These are phyloP conservation scores for Colletotrichum gloeosporioides DNA, from an alignment of 2,329 filamentous ascomycete genomes.

Conservation along the genomic window DNA sequence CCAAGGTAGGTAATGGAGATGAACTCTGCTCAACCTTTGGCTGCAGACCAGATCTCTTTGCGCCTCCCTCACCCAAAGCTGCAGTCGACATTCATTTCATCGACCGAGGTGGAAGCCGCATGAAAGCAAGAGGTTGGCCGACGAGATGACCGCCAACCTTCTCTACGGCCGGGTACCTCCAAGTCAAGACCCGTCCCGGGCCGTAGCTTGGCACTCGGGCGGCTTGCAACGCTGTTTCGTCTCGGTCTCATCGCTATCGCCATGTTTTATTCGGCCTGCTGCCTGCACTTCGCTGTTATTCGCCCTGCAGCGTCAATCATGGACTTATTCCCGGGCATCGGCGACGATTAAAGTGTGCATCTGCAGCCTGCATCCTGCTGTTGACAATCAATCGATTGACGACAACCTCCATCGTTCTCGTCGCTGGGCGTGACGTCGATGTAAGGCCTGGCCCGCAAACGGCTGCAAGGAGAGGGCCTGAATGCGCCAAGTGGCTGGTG, in stretches of 20 bases:
- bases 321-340: background rate
- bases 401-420: background rate
- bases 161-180: background rate
- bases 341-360: background rate
- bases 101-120: background rate
- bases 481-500: background rate
- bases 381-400: background rate
- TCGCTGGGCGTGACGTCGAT: background rate
- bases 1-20: background rate
- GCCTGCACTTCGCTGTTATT: background rate
- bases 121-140: background rate
- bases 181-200: background rate
- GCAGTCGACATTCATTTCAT: background rate
- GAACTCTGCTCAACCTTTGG: background rate
- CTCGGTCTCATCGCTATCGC: background rate
- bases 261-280: background rate
- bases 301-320: background rate
- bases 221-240: slow-evolving; percentile 11
- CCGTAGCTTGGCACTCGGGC: background rate
- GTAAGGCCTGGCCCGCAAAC: background rate
- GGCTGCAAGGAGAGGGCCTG: background rate
- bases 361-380: background rate
- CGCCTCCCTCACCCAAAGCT: background rate
- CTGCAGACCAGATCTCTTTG: background rate
- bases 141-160: background rate